Evolutionary conservation across 1,284 basidiomycete species (phyloP), one percentile per base, ranked within the genome.

Genomic region (Apiotrichum domesticum): DNA sequence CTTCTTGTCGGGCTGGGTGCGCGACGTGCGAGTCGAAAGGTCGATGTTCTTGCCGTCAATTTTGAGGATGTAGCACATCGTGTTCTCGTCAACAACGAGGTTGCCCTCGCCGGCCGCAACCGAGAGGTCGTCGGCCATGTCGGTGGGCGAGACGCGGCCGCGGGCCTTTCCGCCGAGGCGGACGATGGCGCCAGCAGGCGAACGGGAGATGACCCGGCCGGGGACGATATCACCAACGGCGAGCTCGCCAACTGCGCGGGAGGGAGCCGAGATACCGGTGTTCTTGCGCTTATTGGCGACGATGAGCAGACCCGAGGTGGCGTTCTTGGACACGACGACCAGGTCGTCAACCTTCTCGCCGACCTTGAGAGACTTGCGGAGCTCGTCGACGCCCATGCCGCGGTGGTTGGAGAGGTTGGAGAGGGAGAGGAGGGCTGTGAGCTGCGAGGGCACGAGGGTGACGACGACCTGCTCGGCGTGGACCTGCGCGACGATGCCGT

Each of bases 361-460:
- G 41, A 80, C 78, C 66, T 87, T 84, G 49, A 98, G 78, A 3
- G 79, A 75, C 1, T 79, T 77, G 32, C 85, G 84, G 21, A 96
- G 79, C 64, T 90, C 86, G n/a, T 86, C 80, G 10, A 87, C 79
- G 1, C 85, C 80, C 10, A 84, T 76, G 21, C 80, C 80, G 29
- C 89, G 84, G 67, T 87, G 83, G 63, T 90, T 89, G n/a, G 94
- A 91, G 47, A 98, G 80, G 63, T 90, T 89, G 66, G 86, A 86
- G 49, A 95, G 79, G 3, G 93, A 92, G 14, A 98, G 78, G 14
- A 98, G 80, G 0, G 90, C 93, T 34, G 85, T 85, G 45, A 88
- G 81, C 63, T 84, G 81, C 10, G 82, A 84, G 1, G 88, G 86
- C 54, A 85, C 79, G 37, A 95, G 81, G 5, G 82, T 82, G 54